Evolutionary conservation across 2,329 filamentous ascomycete genomes (phyloP).

Genomic region (Aspergillus costaricaensis): DNA sequence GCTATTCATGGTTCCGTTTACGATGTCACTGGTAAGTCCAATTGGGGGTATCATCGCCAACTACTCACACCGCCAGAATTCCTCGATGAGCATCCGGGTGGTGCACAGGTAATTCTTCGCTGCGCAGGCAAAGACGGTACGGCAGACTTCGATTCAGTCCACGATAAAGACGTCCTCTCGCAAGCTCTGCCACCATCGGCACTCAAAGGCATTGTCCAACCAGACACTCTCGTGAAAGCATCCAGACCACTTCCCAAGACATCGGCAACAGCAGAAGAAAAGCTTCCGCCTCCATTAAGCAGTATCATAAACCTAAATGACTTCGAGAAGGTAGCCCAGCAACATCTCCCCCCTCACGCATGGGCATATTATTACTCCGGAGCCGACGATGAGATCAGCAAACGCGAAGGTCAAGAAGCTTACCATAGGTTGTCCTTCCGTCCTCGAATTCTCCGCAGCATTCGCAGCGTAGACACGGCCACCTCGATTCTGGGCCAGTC

Average conservation of each 20-base stretch:
- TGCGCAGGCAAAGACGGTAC: constrained; percentile 41
- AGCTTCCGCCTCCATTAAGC: constrained; percentile 28
- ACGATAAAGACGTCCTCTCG: constrained; percentile 32
- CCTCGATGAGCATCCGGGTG: constrained; percentile 37
- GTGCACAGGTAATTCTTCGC: constrained; percentile 35
- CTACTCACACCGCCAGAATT: constrained; percentile 28
- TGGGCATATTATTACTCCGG: constrained; percentile 52
- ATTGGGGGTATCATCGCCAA: background rate
- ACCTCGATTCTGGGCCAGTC: constrained; percentile 35
- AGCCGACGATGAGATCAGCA: constrained; percentile 53
- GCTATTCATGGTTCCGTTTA: constrained; percentile 55
- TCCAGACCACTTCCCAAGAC: background rate
- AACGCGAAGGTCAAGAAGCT: constrained; percentile 44
- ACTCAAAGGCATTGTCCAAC: constrained; percentile 30
- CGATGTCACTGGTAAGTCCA: constrained; percentile 45
- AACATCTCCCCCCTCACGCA: constrained; percentile 31
- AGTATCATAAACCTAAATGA: constrained; percentile 41
- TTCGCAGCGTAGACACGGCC: constrained; percentile 40
- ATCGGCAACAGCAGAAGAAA: background rate
- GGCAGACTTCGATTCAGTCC: constrained; percentile 38
- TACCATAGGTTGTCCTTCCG: constrained; percentile 51
- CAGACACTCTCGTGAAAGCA: constrained; percentile 5
- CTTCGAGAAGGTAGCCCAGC: constrained; percentile 40
- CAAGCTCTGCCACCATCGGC: constrained; percentile 30
- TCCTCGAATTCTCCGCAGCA: constrained; percentile 48